Base-by-base conservation (phyloP, 805 yeast genomes). In the Saccharomyces kudriavzevii region DNA sequence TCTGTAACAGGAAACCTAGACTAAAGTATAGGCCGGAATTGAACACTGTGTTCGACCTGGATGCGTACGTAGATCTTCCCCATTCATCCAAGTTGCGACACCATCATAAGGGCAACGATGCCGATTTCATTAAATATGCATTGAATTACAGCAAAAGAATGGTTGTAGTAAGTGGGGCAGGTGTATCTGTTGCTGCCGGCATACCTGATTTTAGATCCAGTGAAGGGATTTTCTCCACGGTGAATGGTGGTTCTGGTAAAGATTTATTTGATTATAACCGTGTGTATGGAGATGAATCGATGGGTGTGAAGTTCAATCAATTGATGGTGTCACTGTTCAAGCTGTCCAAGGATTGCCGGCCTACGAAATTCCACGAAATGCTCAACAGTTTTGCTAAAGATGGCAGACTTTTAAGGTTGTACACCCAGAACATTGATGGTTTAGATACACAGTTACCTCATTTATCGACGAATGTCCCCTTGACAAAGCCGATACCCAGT, bases 371-470 rank as follows among this genome's bases (percentile, higher is more conserved):
- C 58, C 97, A 90, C 68, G 69, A 73, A 48, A 76, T 85, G 67
- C 69, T 90, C 52, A 75, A 85, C 62, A 67, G 72, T 2, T 65
- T 89, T 13, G 80, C 92, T 28, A 73, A 72, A 17, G 83, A 83
- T 54, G 82, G 82, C 35, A 77, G 90, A 62, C 72, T 90, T 35
- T 71, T 82, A 54, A 74, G 96, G 60, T 74, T 90, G 53, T 90
- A 90, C 66, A 88, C 96, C 0, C 97, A 90, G 64, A 90, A 90
- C 64, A 88, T 90, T 54, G 97, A 90, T 69, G 81, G 89, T 49
- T 73, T 90, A 49, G 97, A 90, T 62, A 71, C 79, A 10, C 77
- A 79, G 59, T 77, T 86, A 35, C 68, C 77, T 1, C 58, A 75
- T 54, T 65, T 84, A 52, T 68, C 68, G 26, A 81, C 87, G 0